Conservation (phyloP, 1,284 basidiomycete genomes). For the Trichosporon sp. region DNA sequence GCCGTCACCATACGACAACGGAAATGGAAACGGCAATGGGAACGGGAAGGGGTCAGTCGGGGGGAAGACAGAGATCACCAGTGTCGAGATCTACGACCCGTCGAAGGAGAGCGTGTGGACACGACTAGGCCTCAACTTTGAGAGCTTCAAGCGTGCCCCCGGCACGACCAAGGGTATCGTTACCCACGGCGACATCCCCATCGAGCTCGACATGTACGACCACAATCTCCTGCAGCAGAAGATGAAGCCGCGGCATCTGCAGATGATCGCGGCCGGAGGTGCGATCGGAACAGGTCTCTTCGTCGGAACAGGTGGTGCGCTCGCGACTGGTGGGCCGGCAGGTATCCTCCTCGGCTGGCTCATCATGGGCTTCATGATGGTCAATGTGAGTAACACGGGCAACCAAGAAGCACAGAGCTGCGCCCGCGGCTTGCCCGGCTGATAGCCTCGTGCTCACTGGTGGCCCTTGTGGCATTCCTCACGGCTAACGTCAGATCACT, state of each 20-base stretch:
- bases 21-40: no score
- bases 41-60: no score
- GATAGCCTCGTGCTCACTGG: no score
- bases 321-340: slow-evolving; percentile 51
- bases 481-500: slow-evolving; percentile 22
- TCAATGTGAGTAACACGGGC: slow-evolving; percentile 11
- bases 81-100: slow-evolving; percentile 42
- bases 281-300: slow-evolving; percentile 51
- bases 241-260: slow-evolving; percentile 46
- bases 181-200: slow-evolving; percentile 35
- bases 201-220: slow-evolving; percentile 28
- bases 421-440: no score
- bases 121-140: slow-evolving; percentile 44
- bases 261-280: slow-evolving; percentile 51
- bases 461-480: background rate
- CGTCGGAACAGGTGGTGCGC: slow-evolving; percentile 49
- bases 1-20: no score
- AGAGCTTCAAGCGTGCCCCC: slow-evolving; percentile 50
- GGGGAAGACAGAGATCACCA: background rate
- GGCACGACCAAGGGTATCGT: slow-evolving; percentile 22
- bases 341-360: slow-evolving; percentile 49
- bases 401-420: no score
- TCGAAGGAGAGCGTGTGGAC: slow-evolving; percentile 44
- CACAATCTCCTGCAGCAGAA: slow-evolving; percentile 46
- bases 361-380: slow-evolving; percentile 29